Percentiles rank a stretch among this genome's conserved stretches.
Evolutionary conservation across 345 rosid genomes (phyloP).

Genomic region (Durio zibethinus): DNA sequence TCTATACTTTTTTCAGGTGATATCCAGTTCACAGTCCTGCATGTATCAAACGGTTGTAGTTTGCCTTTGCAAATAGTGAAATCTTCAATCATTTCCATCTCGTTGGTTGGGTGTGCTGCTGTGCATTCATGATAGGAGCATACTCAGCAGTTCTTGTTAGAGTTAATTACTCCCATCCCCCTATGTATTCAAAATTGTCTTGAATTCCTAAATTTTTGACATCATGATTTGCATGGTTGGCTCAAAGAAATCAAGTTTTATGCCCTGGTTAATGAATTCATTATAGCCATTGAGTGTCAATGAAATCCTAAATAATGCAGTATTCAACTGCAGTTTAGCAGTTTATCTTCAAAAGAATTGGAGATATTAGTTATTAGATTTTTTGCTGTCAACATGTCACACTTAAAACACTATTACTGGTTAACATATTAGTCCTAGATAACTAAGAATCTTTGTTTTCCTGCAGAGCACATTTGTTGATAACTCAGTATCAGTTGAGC

Average conservation of each 20-base stretch:
- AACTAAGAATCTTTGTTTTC: neutral
- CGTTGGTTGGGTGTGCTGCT: neutral
- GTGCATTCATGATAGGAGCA: neutral
- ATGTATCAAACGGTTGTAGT: neutral
- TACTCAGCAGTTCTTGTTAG: neutral
- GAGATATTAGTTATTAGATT: neutral
- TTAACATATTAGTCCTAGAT: neutral
- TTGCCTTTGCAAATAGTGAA: neutral
- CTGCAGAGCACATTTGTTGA: conserved; percentile 80
- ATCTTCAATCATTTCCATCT: neutral
- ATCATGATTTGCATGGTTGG: no score
- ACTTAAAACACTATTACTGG: neutral
- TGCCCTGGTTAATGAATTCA: neutral
- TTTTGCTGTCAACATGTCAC: neutral
- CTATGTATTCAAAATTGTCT: neutral
- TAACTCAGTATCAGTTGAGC: conserved; percentile 61
- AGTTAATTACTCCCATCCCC: neutral
- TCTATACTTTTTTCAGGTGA: neutral
- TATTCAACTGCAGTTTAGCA: neutral
- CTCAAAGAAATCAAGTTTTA: neutral
- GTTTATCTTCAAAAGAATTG: neutral
- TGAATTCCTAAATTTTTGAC: neutral
- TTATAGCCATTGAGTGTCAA: neutral
- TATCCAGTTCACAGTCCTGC: neutral
- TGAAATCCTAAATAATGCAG: neutral